Conservation (phyloP, 345 rosid species). For the Excoecaria agallocha region DNA sequence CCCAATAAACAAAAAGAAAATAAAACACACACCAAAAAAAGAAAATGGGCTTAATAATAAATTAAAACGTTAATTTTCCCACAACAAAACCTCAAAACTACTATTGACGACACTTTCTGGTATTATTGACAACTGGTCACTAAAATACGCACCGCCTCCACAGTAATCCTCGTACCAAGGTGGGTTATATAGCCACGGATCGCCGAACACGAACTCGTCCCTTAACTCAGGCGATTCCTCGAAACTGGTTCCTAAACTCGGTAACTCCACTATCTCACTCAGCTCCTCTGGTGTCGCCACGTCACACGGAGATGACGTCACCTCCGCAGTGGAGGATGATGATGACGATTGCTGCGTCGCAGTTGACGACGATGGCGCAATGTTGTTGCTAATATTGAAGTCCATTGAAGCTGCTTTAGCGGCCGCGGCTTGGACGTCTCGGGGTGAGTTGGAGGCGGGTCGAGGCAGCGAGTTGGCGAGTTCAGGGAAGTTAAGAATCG, state of each 20-base stretch:
- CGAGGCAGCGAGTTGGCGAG: slow-evolving; percentile 70
- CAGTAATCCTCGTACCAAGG: slow-evolving; percentile 44
- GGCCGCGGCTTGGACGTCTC: slow-evolving; percentile 94
- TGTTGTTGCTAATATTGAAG: slow-evolving; percentile 12
- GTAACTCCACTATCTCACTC: slow-evolving; percentile 80
- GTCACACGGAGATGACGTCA: slow-evolving; percentile 29
- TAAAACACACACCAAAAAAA: background rate
- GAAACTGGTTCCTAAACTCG: slow-evolving; percentile 57
- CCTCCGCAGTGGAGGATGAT: slow-evolving; percentile 13
- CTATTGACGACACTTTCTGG: slow-evolving; percentile 28
- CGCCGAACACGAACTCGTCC: slow-evolving; percentile 59
- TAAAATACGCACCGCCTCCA: slow-evolving; percentile 34
- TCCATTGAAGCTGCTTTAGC: slow-evolving; percentile 81
- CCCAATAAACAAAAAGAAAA: background rate
- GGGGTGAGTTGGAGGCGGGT: slow-evolving; percentile 67
- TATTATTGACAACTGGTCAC: slow-evolving; percentile 35
- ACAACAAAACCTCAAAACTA: slow-evolving; percentile 40
- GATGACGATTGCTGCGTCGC: slow-evolving; percentile 13
- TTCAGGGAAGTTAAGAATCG: slow-evolving; percentile 82
- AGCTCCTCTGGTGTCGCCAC: slow-evolving; percentile 63
- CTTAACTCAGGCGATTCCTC: slow-evolving; percentile 38
- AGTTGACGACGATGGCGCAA: slow-evolving; percentile 9
- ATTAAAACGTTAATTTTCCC: slow-evolving; percentile 34
- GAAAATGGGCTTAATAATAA: background rate
- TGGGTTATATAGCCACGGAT: slow-evolving; percentile 43